These are phyloP conservation scores for Epichloe scottii DNA, from an alignment of 2,329 filamentous ascomycete species.

Conservation along the genomic window DNA sequence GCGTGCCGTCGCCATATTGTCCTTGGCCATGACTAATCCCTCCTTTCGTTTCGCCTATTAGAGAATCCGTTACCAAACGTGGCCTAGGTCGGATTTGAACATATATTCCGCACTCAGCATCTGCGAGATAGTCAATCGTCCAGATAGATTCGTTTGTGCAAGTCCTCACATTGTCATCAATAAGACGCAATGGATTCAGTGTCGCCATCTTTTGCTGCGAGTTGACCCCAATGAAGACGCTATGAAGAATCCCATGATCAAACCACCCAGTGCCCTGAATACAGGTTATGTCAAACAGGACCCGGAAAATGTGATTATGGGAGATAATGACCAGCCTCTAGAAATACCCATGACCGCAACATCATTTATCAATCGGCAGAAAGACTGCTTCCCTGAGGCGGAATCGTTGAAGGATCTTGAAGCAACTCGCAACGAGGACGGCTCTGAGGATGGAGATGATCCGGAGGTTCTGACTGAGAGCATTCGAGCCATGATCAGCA, in stretches of 20 bases:
- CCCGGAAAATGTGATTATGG: slow-evolving; percentile 7
- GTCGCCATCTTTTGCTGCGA: slow-evolving; percentile 62
- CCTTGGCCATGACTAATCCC: not conserved
- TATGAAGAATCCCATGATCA: slow-evolving; percentile 6
- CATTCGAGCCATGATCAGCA: not conserved
- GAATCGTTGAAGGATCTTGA: not conserved
- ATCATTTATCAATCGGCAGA: slow-evolving; percentile 5
- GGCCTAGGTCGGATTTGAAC: slow-evolving; percentile 56
- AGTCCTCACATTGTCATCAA: slow-evolving; percentile 58
- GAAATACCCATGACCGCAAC: slow-evolving; percentile 18
- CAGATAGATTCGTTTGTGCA: slow-evolving; percentile 42
- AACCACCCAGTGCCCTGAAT: not conserved
- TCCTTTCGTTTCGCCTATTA: not conserved
- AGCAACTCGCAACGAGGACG: not conserved
- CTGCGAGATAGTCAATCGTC: slow-evolving; percentile 74
- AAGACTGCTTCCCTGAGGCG: not conserved
- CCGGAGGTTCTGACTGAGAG: not conserved
- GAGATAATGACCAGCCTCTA: not conserved
- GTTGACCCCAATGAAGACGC: slow-evolving; percentile 9
- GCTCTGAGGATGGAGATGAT: slow-evolving; percentile 1
- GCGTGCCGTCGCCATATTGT: not conserved
- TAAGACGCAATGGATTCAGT: slow-evolving; percentile 78
- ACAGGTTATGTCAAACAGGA: slow-evolving; percentile 18
- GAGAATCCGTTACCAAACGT: slow-evolving; percentile 19
- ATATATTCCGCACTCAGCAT: slow-evolving; percentile 53